Conservation (phyloP, 2,329 filamentous ascomycete species). For the Lasiodiplodia sp. region DNA sequence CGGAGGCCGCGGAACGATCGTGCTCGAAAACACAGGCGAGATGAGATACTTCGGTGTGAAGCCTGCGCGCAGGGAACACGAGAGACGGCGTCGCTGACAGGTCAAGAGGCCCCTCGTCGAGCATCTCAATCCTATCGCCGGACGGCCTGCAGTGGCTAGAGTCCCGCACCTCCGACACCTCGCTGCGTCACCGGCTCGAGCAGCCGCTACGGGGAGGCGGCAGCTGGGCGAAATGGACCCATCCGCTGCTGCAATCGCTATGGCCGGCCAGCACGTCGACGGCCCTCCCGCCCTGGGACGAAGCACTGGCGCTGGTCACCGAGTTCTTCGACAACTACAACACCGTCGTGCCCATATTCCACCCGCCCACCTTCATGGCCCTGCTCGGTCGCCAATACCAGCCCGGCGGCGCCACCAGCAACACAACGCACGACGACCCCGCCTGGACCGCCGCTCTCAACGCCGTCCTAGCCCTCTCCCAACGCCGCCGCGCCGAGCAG, state of each 20-base stretch:
- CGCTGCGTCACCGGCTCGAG: constrained; percentile 19
- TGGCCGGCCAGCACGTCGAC: not conserved
- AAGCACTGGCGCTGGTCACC: not conserved
- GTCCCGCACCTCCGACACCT: constrained; percentile 16
- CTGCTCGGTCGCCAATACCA: constrained; percentile 10
- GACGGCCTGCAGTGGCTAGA: constrained; percentile 20
- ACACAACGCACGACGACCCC: not conserved
- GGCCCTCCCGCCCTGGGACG: not conserved
- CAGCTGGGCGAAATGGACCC: constrained; percentile 17
- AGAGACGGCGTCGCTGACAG: constrained; percentile 1
- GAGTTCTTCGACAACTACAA: constrained; percentile 18
- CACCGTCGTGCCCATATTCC: constrained; percentile 8
- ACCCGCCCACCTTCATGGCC: constrained; percentile 13
- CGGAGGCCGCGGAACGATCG: constrained; percentile 5
- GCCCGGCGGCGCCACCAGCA: not conserved
- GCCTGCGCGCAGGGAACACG: too few relatives aligned
- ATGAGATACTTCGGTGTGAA: constrained; percentile 19
- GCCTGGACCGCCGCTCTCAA: constrained; percentile 12
- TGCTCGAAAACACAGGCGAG: constrained; percentile 17
- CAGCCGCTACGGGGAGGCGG: constrained; percentile 15
- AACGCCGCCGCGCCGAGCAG: constrained; percentile 14
- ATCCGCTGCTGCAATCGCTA: constrained; percentile 4
- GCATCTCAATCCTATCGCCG: constrained; percentile 15
- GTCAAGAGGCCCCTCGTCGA: constrained; percentile 19
- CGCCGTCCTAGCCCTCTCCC: constrained; percentile 13